phyloP scores from a whole-genome alignment of 2,329 filamentous ascomycete genomes.

The Fusarium subglutinans region DNA sequence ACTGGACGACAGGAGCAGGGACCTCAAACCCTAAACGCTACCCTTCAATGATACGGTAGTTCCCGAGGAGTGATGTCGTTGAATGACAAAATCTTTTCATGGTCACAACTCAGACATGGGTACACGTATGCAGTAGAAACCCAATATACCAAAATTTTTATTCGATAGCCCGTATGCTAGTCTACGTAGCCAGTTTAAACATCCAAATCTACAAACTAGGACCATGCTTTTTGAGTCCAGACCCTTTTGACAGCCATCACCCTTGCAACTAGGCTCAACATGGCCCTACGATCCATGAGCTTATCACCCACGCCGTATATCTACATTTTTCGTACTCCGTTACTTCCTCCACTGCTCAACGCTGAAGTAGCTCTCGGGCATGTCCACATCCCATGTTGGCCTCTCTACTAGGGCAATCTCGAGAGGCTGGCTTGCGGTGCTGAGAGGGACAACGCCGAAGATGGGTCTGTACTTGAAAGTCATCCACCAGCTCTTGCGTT shows the following conservation, averaged over 20 bases:
- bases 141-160: slow-evolving; percentile 10
- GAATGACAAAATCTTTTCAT: background rate
- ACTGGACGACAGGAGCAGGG: background rate
- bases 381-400: slow-evolving; percentile 82
- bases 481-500: slow-evolving; percentile 70
- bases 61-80: background rate
- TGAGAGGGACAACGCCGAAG: slow-evolving; percentile 71
- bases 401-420: slow-evolving; percentile 92
- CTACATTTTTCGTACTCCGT: slow-evolving; percentile 9
- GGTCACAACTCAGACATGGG: slow-evolving; percentile 12
- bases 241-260: slow-evolving; percentile 11
- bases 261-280: slow-evolving; percentile 13
- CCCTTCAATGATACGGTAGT: background rate
- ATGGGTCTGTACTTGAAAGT: slow-evolving; percentile 97
- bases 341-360: slow-evolving; percentile 62
- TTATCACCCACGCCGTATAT: background rate
- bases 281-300: background rate
- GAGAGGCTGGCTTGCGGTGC: slow-evolving; percentile 54
- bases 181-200: slow-evolving; percentile 25
- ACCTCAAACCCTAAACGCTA: background rate
- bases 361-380: slow-evolving; percentile 75
- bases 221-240: slow-evolving; percentile 12
- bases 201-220: slow-evolving; percentile 34
- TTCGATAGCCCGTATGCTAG: slow-evolving; percentile 27
- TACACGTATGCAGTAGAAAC: slow-evolving; percentile 23